Evolutionary conservation across 176 grass and related monocot species (phyloP).

Genomic region (Elaeis guineensis): DNA sequence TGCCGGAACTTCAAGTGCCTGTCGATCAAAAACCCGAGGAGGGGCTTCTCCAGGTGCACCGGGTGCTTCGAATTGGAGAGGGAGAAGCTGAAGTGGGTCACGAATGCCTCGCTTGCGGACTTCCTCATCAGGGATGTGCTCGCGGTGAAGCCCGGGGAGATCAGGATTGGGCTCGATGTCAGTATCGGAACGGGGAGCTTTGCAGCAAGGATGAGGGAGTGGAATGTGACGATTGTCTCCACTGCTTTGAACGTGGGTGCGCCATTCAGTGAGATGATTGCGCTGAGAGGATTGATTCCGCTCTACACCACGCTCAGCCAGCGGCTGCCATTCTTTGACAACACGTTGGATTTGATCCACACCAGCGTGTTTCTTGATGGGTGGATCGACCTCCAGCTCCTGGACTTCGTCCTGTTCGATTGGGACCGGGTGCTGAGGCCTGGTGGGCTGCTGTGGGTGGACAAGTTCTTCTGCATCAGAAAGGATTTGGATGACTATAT

Average conservation of each 20-base stretch:
- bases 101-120: constrained; percentile 28
- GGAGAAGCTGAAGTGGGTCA: constrained; percentile 60
- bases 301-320: constrained; percentile 59
- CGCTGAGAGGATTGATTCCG: constrained; percentile 65
- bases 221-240: constrained; percentile 50
- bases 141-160: constrained; percentile 56
- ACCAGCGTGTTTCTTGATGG: constrained; percentile 58
- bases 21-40: constrained; percentile 45
- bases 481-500: constrained; percentile 91
- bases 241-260: constrained; percentile 63
- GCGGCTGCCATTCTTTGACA: constrained; percentile 83
- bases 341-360: constrained; percentile 86
- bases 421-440: constrained; percentile 91
- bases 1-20: constrained; percentile 66
- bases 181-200: constrained; percentile 77
- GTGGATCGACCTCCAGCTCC: constrained; percentile 74
- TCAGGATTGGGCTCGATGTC: constrained; percentile 65
- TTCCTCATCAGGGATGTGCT: constrained; percentile 70
- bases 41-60: constrained; percentile 48
- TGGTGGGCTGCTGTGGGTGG: constrained; percentile 72
- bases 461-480: constrained; percentile 72
- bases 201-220: constrained; percentile 76
- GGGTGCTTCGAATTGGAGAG: constrained; percentile 86
- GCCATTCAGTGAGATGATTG: constrained; percentile 76
- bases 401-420: constrained; percentile 92